Evolutionary conservation across 495 filamentous ascomycete species (phyloP), one percentile per base, ranked within the genome.

Genomic region (Sabuloglossum arenarium): DNA sequence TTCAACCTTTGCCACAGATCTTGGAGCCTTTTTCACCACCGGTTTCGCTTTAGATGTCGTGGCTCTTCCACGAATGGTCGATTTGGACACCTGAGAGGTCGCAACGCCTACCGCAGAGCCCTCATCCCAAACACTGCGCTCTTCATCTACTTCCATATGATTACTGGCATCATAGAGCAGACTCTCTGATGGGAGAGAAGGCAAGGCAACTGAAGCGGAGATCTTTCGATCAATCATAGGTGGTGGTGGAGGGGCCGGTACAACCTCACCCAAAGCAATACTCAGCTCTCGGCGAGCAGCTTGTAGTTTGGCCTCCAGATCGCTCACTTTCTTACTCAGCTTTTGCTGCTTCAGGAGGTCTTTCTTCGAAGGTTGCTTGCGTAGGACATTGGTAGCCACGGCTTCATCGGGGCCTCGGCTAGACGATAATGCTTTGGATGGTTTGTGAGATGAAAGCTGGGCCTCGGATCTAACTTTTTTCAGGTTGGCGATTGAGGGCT

Each of bases 291-390:
- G 72, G 16, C 79, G 73, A 3, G 79, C 79, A 31, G 67, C 65
- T 12, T 76, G 66, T 2, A 84, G 69, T 64, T 84, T 82, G 27
- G 69, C 64, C 60, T 85, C 80, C 1, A 84, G 70, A 61, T 84
- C 74, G 62, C 79, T 83, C 51, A 84, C 79, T 39, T 73, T 71
- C 68, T 81, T 80, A 54, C 73, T 67, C 28, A 85, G 68, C 62
- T 78, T 83, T 34, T 73, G 70, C 58, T 82, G 78, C 59, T 75
- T 76, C 25, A 72, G 69, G 6, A 84, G 63, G 55, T 85, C 79
- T 63, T 75, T 79, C 58, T 74, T 76, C 0, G 77, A 81, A 21
- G 73, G 69, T 46, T 76, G 71, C 43, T 70, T 73, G 12, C 70
- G 71, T 21, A 79, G 60, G 32, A 65, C 64, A 21, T 64, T 64